Conservation (phyloP, 345 rosid species). For the Xanthoceras sorbifolium region DNA sequence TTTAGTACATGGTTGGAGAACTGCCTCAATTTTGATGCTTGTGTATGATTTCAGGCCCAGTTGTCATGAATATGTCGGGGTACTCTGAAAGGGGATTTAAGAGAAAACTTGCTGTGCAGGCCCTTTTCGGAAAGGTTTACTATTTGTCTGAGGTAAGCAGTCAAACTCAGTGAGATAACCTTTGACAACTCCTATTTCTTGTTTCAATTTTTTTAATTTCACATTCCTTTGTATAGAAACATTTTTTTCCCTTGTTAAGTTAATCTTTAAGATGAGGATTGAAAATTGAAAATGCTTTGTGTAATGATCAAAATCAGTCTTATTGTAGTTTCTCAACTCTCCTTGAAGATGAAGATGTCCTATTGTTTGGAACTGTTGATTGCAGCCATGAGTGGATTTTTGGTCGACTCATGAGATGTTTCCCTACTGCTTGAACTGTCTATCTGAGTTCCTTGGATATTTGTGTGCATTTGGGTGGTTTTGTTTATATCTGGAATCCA, state of each 20-base stretch:
- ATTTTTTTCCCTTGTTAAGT: not conserved
- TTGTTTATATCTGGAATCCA: not conserved
- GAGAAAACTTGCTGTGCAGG: constrained; percentile 92
- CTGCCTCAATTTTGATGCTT: constrained; percentile 6
- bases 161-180: not conserved
- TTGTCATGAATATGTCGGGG: constrained; percentile 80
- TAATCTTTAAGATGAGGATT: not conserved
- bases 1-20: no score
- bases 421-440: not conserved
- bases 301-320: not conserved
- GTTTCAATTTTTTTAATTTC: not conserved
- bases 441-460: not conserved
- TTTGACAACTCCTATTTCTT: not conserved
- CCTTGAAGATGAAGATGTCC: not conserved
- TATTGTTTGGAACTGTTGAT: not conserved
- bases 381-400: not conserved
- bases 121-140: constrained; percentile 84
- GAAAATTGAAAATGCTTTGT: not conserved
- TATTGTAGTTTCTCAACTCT: not conserved
- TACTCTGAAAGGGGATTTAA: constrained; percentile 86
- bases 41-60: constrained; percentile 64
- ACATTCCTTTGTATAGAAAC: not conserved
- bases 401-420: not conserved
- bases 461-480: not conserved
- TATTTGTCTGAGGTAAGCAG: constrained; percentile 80